phyloP scores from a whole-genome alignment of 2,329 filamentous ascomycete genomes.

The Neobulgaria alba region DNA sequence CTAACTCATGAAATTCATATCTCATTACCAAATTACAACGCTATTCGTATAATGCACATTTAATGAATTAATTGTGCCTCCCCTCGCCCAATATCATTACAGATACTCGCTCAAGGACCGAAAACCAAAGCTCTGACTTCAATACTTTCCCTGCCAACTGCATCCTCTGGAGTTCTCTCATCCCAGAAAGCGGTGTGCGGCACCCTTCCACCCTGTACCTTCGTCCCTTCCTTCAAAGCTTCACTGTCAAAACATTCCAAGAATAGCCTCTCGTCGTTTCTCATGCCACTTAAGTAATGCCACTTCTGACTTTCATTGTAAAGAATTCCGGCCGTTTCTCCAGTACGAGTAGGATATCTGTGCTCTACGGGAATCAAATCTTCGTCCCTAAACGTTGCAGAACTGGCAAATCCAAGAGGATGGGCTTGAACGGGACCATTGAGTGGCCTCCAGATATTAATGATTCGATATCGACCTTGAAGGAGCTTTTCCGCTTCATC shows the following conservation, averaged over 20 bases:
- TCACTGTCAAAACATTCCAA: constrained; percentile 30
- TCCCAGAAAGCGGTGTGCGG: constrained; percentile 60
- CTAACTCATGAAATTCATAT: too few relatives aligned
- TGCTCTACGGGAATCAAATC: constrained; percentile 29
- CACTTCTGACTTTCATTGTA: constrained; percentile 27
- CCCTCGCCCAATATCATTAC: too few relatives aligned
- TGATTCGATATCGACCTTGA: constrained; percentile 63
- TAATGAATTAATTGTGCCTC: too few relatives aligned
- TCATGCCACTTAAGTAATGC: constrained; percentile 29
- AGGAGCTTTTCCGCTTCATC: constrained; percentile 61
- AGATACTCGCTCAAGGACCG: constrained; percentile 44
- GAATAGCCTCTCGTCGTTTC: constrained; percentile 27
- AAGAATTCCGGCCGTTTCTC: constrained; percentile 26
- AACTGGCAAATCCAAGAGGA: constrained; percentile 27
- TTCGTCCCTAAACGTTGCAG: constrained; percentile 20
- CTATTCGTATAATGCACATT: too few relatives aligned
- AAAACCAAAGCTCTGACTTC: constrained; percentile 84
- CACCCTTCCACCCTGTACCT: constrained; percentile 45
- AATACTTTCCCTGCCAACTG: constrained; percentile 73
- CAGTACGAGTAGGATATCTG: constrained; percentile 26
- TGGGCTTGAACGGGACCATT: constrained; percentile 27
- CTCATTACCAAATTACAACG: too few relatives aligned
- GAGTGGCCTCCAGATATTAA: constrained; percentile 66
- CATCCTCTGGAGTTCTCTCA: constrained; percentile 59
- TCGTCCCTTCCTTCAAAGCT: constrained; percentile 38